Percentiles rank a stretch among this genome's conserved stretches.
Conservation (phyloP, 2,329 filamentous ascomycete species). For the Talaromyces pinophilus region DNA sequence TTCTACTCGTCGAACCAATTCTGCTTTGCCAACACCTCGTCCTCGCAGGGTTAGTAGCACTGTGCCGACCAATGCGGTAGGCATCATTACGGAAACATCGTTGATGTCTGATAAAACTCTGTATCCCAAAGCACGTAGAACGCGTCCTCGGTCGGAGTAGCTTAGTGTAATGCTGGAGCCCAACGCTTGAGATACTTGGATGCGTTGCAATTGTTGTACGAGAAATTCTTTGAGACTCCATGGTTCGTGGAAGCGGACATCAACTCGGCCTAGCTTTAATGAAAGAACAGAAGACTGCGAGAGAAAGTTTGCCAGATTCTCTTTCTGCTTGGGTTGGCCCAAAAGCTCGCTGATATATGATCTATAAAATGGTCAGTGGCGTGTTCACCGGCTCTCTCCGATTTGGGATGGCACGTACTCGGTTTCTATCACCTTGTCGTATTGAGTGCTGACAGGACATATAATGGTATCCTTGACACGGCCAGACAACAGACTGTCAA, state of each 20-base stretch:
- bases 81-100: conserved; percentile 95
- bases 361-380: conserved; percentile 34
- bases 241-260: conserved; percentile 93
- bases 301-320: conserved; percentile 89
- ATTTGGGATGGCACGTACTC: conserved; percentile 51
- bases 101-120: conserved; percentile 94
- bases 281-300: conserved; percentile 85
- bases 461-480: conserved; percentile 88
- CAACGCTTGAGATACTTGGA: conserved; percentile 47
- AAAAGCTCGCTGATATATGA: conserved; percentile 94
- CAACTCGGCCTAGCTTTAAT: conserved; percentile 83
- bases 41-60: conserved; percentile 88
- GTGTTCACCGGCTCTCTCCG: too few species aligned
- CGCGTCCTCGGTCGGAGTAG: conserved; percentile 63
- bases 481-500: conserved; percentile 86
- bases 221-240: conserved; percentile 89
- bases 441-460: conserved; percentile 94
- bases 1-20: conserved; percentile 81
- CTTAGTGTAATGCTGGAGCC: conserved; percentile 44
- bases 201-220: conserved; percentile 67
- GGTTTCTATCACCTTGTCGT: conserved; percentile 98
- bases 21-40: conserved; percentile 82
- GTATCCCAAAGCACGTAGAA: conserved; percentile 86
- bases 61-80: conserved; percentile 91
- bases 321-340: conserved; percentile 91